Conservation (phyloP, 192 early-diverging fungal genomes). For the Rhizophagus clarus region DNA sequence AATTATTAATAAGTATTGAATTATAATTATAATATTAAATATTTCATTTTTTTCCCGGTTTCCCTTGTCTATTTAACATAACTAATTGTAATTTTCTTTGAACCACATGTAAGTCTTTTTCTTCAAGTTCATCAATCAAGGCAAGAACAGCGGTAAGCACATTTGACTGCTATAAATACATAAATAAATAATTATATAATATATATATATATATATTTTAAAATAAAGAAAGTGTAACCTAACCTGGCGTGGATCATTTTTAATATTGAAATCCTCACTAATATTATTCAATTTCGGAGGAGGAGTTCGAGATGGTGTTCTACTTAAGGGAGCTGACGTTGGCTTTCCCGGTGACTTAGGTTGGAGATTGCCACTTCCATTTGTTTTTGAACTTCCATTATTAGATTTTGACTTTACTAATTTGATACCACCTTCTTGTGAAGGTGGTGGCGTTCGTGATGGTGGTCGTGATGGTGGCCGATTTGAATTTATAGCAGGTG, state of each 20-base stretch:
- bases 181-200: not conserved
- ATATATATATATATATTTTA: not conserved
- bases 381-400: not conserved
- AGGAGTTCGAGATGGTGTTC: constrained; percentile 6
- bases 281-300: constrained; percentile 7
- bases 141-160: constrained; percentile 24
- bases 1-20: not conserved
- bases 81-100: constrained; percentile 25
- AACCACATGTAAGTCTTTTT: constrained; percentile 17
- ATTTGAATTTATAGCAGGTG: not conserved
- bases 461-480: not conserved
- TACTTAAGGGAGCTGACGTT: not conserved
- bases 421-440: not conserved
- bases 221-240: not conserved
- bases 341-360: not conserved
- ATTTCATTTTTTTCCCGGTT: not conserved
- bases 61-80: constrained; percentile 9
- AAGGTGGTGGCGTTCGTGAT: not conserved
- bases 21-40: not conserved
- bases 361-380: not conserved
- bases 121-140: constrained; percentile 19
- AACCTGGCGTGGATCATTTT: constrained; percentile 3
- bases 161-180: constrained; percentile 24
- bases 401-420: not conserved
- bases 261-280: not conserved